phyloP scores from a whole-genome alignment of 305 asterid species.

The Rubia balearica region DNA sequence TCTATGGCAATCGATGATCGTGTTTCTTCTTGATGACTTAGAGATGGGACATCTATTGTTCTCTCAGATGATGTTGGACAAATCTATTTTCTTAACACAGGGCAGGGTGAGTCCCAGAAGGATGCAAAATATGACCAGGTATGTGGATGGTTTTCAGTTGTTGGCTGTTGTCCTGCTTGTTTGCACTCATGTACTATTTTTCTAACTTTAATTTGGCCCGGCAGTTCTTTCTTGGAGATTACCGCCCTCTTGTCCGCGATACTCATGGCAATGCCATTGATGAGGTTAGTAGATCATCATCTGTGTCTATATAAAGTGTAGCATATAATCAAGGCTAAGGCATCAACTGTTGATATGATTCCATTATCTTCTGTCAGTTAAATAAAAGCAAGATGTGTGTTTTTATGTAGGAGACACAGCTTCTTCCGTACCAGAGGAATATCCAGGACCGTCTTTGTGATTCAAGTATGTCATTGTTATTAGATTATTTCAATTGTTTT shows the following conservation, averaged over 20 bases:
- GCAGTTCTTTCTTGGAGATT: slow-evolving; percentile 99
- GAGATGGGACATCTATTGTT: slow-evolving; percentile 98
- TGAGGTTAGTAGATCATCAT: slow-evolving; percentile 53
- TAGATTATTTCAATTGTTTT: slow-evolving; percentile 11
- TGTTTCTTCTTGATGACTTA: slow-evolving; percentile 37
- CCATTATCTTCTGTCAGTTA: slow-evolving; percentile 4
- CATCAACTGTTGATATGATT: not conserved
- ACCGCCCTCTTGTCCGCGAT: slow-evolving; percentile 85
- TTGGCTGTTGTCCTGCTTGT: slow-evolving; percentile 6
- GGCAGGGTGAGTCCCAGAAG: slow-evolving; percentile 95
- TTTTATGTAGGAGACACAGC: slow-evolving; percentile 85
- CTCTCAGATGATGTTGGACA: slow-evolving; percentile 99
- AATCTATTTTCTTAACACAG: slow-evolving; percentile 83
- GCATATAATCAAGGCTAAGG: slow-evolving; percentile 8
- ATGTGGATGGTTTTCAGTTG: slow-evolving; percentile 8
- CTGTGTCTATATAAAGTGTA: slow-evolving; percentile 5
- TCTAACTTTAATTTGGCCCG: slow-evolving; percentile 14
- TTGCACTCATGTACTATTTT: not conserved
- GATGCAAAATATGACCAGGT: slow-evolving; percentile 99
- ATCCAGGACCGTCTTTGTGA: slow-evolving; percentile 86
- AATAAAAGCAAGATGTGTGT: slow-evolving; percentile 21
- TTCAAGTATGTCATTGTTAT: slow-evolving; percentile 59
- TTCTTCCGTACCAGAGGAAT: slow-evolving; percentile 72
- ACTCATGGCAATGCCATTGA: slow-evolving; percentile 76
- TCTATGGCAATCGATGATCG: slow-evolving; percentile 10